Percentiles rank a stretch among this genome's conserved stretches.
These are phyloP conservation scores for Globisporangium viniferum DNA, from an alignment of 352 stramenopile genomes.

Conservation along the genomic window DNA sequence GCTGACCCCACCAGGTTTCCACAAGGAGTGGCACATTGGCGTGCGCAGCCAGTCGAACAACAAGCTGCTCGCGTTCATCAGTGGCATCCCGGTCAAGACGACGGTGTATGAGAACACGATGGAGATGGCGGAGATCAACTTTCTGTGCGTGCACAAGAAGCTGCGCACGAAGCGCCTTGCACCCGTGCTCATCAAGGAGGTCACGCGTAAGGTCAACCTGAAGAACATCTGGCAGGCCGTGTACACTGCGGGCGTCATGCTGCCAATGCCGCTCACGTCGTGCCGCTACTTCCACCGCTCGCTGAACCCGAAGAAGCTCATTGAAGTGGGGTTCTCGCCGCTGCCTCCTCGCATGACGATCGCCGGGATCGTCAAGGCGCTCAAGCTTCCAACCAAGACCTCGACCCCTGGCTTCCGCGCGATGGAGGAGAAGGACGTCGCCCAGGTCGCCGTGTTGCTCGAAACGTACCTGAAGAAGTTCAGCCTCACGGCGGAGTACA, in stretches of 20 bases:
- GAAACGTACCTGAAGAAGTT: constrained; percentile 58
- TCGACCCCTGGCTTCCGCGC: constrained; percentile 37
- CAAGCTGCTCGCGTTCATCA: constrained; percentile 98
- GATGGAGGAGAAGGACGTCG: constrained; percentile 58
- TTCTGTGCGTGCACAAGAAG: constrained; percentile 99
- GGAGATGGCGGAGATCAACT: constrained; percentile 97
- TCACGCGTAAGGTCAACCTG: constrained; percentile 98
- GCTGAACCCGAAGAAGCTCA: constrained; percentile 98
- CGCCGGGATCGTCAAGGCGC: constrained; percentile 87
- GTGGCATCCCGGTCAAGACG: constrained; percentile 89
- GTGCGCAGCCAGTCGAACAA: constrained; percentile 89
- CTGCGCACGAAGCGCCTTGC: constrained; percentile 94
- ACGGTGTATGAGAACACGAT: constrained; percentile 54
- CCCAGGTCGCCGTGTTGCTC: constrained; percentile 46
- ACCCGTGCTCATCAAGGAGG: constrained; percentile 99
- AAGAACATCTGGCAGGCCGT: constrained; percentile 93
- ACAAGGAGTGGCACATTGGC: constrained; percentile 94
- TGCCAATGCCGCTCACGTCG: constrained; percentile 93
- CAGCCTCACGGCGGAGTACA: constrained; percentile 86
- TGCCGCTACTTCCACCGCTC: constrained; percentile 97
- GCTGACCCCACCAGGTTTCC: constrained; percentile 92
- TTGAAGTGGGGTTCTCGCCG: constrained; percentile 97
- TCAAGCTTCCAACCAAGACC: constrained; percentile 73
- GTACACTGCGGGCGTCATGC: constrained; percentile 97
- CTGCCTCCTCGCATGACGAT: constrained; percentile 94